Conservation (phyloP, 2,329 filamentous ascomycete genomes). For the Ascochyta viciae-villosae region DNA sequence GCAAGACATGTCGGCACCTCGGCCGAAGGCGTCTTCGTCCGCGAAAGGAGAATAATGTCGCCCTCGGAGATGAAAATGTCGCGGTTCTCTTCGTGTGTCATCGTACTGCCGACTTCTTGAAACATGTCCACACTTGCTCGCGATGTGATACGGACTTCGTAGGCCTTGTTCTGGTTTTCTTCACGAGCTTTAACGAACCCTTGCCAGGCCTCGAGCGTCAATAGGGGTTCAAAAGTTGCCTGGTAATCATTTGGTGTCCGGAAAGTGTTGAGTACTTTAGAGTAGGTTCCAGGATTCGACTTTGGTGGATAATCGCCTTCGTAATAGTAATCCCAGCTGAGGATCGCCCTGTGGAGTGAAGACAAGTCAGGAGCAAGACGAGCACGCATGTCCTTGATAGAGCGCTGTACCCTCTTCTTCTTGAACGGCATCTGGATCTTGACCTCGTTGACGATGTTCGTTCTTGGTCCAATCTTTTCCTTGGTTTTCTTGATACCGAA, state of each 20-base stretch:
- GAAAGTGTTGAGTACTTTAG: slow-evolving; percentile 79
- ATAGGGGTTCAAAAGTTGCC: slow-evolving; percentile 85
- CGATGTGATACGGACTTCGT: slow-evolving; percentile 86
- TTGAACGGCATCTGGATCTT: slow-evolving; percentile 73
- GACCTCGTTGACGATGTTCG: slow-evolving; percentile 47
- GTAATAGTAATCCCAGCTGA: slow-evolving; percentile 96
- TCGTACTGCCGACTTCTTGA: slow-evolving; percentile 85
- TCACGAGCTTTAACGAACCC: slow-evolving; percentile 90
- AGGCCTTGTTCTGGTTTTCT: slow-evolving; percentile 79
- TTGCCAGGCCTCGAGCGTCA: slow-evolving; percentile 95
- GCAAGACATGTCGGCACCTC: slow-evolving; percentile 82
- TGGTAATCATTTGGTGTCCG: slow-evolving; percentile 80
- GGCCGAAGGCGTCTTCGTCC: slow-evolving; percentile 72
- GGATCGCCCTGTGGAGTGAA: slow-evolving; percentile 80
- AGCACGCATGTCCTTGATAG: slow-evolving; percentile 91
- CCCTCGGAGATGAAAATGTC: slow-evolving; percentile 80
- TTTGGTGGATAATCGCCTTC: slow-evolving; percentile 83
- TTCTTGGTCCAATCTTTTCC: slow-evolving; percentile 47
- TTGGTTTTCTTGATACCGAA: slow-evolving; percentile 64
- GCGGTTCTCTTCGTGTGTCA: slow-evolving; percentile 73
- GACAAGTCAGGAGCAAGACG: slow-evolving; percentile 89
- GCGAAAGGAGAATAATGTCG: slow-evolving; percentile 87
- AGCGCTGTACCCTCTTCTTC: slow-evolving; percentile 80
- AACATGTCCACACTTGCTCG: slow-evolving; percentile 92
- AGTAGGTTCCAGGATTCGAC: slow-evolving; percentile 72